Evolutionary conservation across 2,329 filamentous ascomycete species (phyloP).

Genomic region (Ceratocystis papillata): DNA sequence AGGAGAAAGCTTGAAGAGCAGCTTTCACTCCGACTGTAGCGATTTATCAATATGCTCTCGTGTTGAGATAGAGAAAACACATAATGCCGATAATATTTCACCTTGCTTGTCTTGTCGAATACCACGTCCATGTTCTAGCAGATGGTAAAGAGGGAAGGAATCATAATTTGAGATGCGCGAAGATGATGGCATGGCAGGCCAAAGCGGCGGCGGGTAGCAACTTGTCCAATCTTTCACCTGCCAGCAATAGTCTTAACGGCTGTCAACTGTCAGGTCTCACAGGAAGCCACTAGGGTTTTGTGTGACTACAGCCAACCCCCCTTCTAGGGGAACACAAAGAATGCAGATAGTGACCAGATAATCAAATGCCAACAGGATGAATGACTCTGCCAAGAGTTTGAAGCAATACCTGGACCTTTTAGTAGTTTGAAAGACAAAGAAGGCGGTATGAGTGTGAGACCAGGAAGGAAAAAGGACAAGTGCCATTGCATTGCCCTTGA

Average conservation of each 20-base stretch:
- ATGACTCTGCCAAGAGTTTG: not conserved
- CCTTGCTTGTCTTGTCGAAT: not conserved
- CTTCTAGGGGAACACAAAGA: not conserved
- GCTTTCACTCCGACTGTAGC: not conserved
- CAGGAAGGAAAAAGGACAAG: not conserved
- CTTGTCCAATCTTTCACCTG: not conserved
- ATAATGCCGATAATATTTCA: conserved; percentile 3
- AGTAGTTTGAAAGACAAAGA: not conserved
- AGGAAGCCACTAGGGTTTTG: not conserved
- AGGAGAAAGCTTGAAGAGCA: not conserved
- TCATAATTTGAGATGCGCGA: too few species aligned
- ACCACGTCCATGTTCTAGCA: too few species aligned
- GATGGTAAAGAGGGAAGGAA: too few species aligned
- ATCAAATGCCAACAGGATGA: not conserved
- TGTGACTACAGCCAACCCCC: not conserved
- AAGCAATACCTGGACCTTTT: not conserved
- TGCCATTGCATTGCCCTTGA: not conserved
- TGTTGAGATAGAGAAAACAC: conserved; percentile 2
- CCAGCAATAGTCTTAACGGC: not conserved
- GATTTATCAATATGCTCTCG: conserved; percentile 2
- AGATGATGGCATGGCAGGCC: too few species aligned
- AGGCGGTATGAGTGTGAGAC: not conserved
- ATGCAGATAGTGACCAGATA: not conserved
- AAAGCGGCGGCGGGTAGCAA: too few species aligned
- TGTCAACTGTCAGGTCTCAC: not conserved